Evolutionary conservation across 768 basidiomycete genomes (phyloP), one percentile per base, ranked within the genome.

Genomic region (Floccularia luteovirens): DNA sequence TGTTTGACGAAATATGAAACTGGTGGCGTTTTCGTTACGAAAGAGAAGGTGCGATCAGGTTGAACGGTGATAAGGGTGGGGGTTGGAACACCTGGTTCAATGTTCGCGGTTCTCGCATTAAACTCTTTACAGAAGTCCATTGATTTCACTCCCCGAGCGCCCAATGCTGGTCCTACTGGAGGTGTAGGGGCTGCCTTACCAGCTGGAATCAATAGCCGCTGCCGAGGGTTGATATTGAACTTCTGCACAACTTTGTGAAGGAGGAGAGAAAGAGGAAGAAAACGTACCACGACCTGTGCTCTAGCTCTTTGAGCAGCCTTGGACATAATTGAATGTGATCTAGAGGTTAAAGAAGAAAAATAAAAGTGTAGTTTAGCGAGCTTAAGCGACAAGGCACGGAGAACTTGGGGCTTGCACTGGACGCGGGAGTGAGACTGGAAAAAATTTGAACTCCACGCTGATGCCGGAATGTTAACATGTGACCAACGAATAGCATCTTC

Each of bases 41-140:
- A 98, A 37, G 84, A 78, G 69, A 99, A 99, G 39, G 93, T 77
- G 46, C 92, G 84, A 70, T 99, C 96, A 40, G 94, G 89, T 52
- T 90, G 82, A 43, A 99, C 84, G 41, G 79, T 88, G 55, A 99
- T 93, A 45, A 84, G 64, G n/a, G 92, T 96, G 7, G 96, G 94
- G 27, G 78, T 77, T 5, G 96, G 94, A 7, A 86, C 76, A 24
- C 90, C 90, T 13, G 83, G 79, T 46, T 80, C 75, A 25, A 94
- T 74, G 58, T 90, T 83, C 23, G 89, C 83, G 14, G 94, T 97
- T 48, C 83, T 82, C n/a, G 94, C 93, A 57, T 99, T 99, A 69
- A 98, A 99, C 60, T 98, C 92, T 61, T 97, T 99, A 73, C 92
- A 96, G 58, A 99, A 99, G 66, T 99, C 96, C 87, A 98, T 98